These are phyloP conservation scores for Rubroboletus pulcherrimus DNA, from an alignment of 768 basidiomycete genomes.

Conservation along the genomic window DNA sequence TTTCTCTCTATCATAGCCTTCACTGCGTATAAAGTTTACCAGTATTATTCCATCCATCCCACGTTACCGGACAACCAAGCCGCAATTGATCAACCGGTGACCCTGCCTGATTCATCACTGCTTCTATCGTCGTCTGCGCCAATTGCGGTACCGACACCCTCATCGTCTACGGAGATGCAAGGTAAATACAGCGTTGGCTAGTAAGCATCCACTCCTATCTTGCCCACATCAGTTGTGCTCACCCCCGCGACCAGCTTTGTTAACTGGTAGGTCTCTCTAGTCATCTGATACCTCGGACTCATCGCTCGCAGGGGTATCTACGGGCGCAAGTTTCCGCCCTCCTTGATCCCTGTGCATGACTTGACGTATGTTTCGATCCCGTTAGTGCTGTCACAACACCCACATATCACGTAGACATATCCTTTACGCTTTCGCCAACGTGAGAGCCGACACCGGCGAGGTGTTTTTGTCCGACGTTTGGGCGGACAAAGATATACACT, in stretches of 20 bases:
- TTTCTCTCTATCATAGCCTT: conserved; percentile 36
- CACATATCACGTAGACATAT: conserved; percentile 56
- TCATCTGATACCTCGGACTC: neutral
- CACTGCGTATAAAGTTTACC: conserved; percentile 41
- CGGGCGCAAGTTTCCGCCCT: conserved; percentile 87
- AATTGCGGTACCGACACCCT: conserved; percentile 11
- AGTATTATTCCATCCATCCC: conserved; percentile 30
- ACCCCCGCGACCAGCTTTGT: conserved; percentile 51
- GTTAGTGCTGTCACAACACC: neutral
- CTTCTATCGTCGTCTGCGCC: conserved; percentile 4
- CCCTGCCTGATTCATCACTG: conserved; percentile 6
- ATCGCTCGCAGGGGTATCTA: conserved; percentile 78
- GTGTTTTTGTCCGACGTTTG: conserved; percentile 86
- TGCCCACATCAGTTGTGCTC: conserved; percentile 8
- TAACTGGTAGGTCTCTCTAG: conserved; percentile 54
- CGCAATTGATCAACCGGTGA: conserved; percentile 10
- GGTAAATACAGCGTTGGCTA: conserved; percentile 81
- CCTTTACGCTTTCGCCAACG: conserved; percentile 90
- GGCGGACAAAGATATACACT: conserved; percentile 98
- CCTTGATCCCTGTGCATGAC: conserved; percentile 74
- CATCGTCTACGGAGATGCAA: conserved; percentile 34
- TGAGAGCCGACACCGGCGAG: conserved; percentile 79
- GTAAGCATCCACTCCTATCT: conserved; percentile 41
- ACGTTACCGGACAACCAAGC: conserved; percentile 12
- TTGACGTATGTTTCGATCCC: conserved; percentile 62